These are phyloP conservation scores for Candida odintsovae DNA, from an alignment of 805 yeast genomes.

Conservation along the genomic window DNA sequence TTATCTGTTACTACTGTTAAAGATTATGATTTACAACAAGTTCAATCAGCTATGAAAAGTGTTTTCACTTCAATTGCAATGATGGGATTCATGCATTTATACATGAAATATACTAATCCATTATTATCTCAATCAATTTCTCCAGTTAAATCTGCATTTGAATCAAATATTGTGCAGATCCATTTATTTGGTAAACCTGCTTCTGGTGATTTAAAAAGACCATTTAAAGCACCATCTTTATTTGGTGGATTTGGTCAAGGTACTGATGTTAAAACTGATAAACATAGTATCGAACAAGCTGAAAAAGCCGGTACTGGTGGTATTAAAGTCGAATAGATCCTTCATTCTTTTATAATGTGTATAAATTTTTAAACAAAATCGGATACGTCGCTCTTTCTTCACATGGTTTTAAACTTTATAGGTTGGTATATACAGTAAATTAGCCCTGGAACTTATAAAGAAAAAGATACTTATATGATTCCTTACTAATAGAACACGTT, in stretches of 20 bases:
- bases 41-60: slow-evolving; percentile 73
- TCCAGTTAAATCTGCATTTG: slow-evolving; percentile 85
- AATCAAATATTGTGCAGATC: slow-evolving; percentile 85
- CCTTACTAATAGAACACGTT: too few relatives aligned
- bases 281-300: slow-evolving; percentile 77
- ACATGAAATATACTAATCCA: slow-evolving; percentile 97
- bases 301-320: slow-evolving; percentile 87
- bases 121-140: slow-evolving; percentile 90
- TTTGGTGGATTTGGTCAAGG: slow-evolving; percentile 49
- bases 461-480: too few relatives aligned
- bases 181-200: slow-evolving; percentile 82
- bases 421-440: too few relatives aligned
- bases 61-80: slow-evolving; percentile 86
- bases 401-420: too few relatives aligned
- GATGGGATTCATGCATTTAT: slow-evolving; percentile 98
- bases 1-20: slow-evolving; percentile 86
- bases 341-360: not conserved
- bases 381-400: not conserved
- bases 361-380: not conserved
- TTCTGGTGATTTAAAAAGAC: slow-evolving; percentile 89
- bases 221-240: slow-evolving; percentile 84
- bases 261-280: slow-evolving; percentile 69
- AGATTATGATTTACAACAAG: slow-evolving; percentile 90
- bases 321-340: slow-evolving; percentile 40
- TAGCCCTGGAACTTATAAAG: too few relatives aligned